Conservation (phyloP, 2,329 filamentous ascomycete species). For the Microdochium paspali region DNA sequence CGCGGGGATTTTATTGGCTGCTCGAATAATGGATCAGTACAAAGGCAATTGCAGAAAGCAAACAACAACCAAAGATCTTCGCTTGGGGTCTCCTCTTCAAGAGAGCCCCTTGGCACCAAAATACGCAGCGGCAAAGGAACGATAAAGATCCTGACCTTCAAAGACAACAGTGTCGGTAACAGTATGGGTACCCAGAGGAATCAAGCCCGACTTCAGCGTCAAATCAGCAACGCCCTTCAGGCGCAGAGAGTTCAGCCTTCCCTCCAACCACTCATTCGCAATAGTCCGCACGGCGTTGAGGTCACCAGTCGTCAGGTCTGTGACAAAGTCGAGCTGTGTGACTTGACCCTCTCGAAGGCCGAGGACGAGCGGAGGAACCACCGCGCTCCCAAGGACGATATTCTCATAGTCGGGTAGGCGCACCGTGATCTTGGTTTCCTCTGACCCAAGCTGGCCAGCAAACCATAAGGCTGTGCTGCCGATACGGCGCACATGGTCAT, state of each 20-base stretch:
- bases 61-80: constrained; percentile 5
- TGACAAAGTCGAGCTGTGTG: constrained; percentile 70
- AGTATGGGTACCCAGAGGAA: constrained; percentile 68
- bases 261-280: constrained; percentile 82
- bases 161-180: constrained; percentile 69
- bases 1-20: constrained; percentile 61
- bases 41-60: constrained; percentile 7
- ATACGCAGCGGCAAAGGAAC: constrained; percentile 50
- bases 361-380: constrained; percentile 65
- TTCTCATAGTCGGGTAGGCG: constrained; percentile 78
- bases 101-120: constrained; percentile 47
- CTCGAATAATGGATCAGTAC: constrained; percentile 26
- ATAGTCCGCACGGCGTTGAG: constrained; percentile 68
- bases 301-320: constrained; percentile 67
- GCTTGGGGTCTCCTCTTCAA: constrained; percentile 14
- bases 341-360: constrained; percentile 68
- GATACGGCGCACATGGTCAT: constrained; percentile 61
- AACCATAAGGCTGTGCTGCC: constrained; percentile 75
- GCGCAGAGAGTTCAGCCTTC: constrained; percentile 60
- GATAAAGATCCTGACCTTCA: constrained; percentile 71
- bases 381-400: constrained; percentile 66
- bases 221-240: constrained; percentile 67
- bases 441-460: constrained; percentile 64
- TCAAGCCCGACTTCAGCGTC: constrained; percentile 66
- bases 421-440: constrained; percentile 63